Percentiles rank a stretch among this genome's conserved stretches.
Conservation (phyloP, 129 eudicot genomes). For the Flaveria trinervia region DNA sequence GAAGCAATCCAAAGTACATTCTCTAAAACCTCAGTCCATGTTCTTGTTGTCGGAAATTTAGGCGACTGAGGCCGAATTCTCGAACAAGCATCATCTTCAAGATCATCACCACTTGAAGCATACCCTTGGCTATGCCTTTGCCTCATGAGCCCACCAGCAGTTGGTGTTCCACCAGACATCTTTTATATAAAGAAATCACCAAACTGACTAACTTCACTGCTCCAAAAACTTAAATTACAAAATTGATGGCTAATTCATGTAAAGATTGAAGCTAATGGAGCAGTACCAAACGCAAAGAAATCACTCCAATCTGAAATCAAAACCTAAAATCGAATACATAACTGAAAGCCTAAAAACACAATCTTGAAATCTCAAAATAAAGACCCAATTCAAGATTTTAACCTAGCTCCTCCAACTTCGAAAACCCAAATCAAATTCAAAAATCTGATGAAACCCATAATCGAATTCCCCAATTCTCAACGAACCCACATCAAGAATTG, state of each 20-base stretch:
- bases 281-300: conserved; percentile 14
- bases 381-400: conserved; percentile 18
- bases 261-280: conserved; percentile 22
- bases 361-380: conserved; percentile 10
- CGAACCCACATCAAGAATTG: conserved; percentile 39
- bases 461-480: conserved; percentile 27
- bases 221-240: conserved; percentile 11
- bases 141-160: conserved; percentile 72
- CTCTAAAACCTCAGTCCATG: conserved; percentile 77
- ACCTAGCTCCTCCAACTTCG: conserved; percentile 38
- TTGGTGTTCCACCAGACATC: conserved; percentile 92
- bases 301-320: not conserved
- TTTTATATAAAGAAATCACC: not conserved
- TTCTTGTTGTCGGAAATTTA: conserved; percentile 44
- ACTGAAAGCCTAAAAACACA: conserved; percentile 16
- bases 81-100: conserved; percentile 94
- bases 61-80: conserved; percentile 46
- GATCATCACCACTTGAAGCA: conserved; percentile 87
- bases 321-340: not conserved
- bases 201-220: conserved; percentile 20
- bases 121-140: conserved; percentile 88
- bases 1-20: conserved; percentile 87
- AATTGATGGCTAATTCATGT: conserved; percentile 13
- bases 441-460: conserved; percentile 33
- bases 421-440: conserved; percentile 39